phyloP scores from a whole-genome alignment of 441 rosid genomes.

The Adansonia gregorii region DNA sequence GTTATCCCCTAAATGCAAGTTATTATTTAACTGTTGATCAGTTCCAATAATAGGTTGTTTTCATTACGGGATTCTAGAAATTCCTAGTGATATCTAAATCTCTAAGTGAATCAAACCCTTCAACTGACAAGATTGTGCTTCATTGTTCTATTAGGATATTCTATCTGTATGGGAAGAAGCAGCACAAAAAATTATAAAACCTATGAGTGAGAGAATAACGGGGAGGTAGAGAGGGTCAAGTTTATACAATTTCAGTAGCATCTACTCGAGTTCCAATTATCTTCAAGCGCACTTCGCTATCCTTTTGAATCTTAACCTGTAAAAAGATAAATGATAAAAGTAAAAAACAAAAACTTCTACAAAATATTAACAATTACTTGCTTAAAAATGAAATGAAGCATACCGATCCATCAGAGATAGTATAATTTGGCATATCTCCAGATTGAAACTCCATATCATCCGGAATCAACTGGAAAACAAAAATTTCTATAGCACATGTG shows the following conservation, averaged over 20 bases:
- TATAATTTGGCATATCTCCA: slow-evolving; percentile 90
- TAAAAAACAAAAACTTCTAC: not conserved
- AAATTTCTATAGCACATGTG: not conserved
- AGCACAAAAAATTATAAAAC: not conserved
- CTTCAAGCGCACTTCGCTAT: slow-evolving; percentile 90
- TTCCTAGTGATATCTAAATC: no score
- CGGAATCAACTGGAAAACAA: slow-evolving; percentile 68
- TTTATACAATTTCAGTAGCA: slow-evolving; percentile 84
- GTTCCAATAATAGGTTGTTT: no score
- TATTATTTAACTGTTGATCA: not conserved
- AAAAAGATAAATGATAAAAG: slow-evolving; percentile 21
- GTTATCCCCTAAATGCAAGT: not conserved
- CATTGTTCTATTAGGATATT: not conserved
- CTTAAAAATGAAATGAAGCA: slow-evolving; percentile 28
- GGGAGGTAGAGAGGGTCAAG: slow-evolving; percentile 1
- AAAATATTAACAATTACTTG: slow-evolving; percentile 4
- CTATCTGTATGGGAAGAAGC: not conserved
- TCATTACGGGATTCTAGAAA: no score
- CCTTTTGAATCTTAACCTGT: slow-evolving; percentile 92
- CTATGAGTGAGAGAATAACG: not conserved
- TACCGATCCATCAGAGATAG: slow-evolving; percentile 91
- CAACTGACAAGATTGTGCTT: not conserved
- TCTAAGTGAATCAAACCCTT: no score
- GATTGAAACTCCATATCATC: slow-evolving; percentile 97
- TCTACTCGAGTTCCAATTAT: slow-evolving; percentile 93